phyloP scores from a whole-genome alignment of 2,329 filamentous ascomycete species.

The Penicillium rolfsii region DNA sequence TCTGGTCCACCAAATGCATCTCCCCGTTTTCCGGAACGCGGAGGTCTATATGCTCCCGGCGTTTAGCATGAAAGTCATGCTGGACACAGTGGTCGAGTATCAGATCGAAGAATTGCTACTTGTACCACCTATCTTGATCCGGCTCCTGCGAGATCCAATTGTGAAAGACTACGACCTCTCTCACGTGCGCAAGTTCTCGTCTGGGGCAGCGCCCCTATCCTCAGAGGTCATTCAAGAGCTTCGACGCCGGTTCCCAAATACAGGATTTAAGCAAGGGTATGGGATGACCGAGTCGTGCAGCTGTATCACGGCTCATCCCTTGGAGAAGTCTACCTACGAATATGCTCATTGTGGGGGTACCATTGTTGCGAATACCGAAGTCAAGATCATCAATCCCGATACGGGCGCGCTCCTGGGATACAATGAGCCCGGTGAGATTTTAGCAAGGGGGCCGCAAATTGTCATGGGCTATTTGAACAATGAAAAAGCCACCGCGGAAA shows the following conservation, averaged over 20 bases:
- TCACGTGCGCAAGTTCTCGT: conserved; percentile 60
- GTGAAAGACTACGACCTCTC: conserved; percentile 57
- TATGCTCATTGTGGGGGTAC: conserved; percentile 47
- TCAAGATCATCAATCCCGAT: conserved; percentile 59
- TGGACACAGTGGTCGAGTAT: conserved; percentile 2
- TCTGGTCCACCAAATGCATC: conserved; percentile 54
- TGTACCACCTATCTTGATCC: conserved; percentile 49
- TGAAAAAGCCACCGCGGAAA: conserved; percentile 68
- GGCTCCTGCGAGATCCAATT: conserved; percentile 57
- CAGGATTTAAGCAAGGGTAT: conserved; percentile 67
- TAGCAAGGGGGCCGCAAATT: conserved; percentile 74
- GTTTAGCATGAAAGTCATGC: conserved; percentile 60
- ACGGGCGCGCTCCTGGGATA: conserved; percentile 56
- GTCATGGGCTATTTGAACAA: conserved; percentile 74
- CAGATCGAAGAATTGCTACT: conserved; percentile 4
- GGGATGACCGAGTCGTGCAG: conserved; percentile 70
- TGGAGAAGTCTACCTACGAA: conserved; percentile 58
- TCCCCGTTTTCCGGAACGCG: conserved; percentile 6
- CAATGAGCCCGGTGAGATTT: conserved; percentile 61
- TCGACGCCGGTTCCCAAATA: conserved; percentile 60
- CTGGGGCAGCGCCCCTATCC: conserved; percentile 62
- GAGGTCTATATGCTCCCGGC: conserved; percentile 40
- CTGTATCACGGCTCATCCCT: conserved; percentile 66
- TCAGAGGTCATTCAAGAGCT: conserved; percentile 62
- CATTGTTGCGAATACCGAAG: conserved; percentile 62